Percentiles rank a stretch among this genome's conserved stretches.
Evolutionary conservation across 192 early-diverging fungal genomes (phyloP).

Genomic region (Coemansia sp.): DNA sequence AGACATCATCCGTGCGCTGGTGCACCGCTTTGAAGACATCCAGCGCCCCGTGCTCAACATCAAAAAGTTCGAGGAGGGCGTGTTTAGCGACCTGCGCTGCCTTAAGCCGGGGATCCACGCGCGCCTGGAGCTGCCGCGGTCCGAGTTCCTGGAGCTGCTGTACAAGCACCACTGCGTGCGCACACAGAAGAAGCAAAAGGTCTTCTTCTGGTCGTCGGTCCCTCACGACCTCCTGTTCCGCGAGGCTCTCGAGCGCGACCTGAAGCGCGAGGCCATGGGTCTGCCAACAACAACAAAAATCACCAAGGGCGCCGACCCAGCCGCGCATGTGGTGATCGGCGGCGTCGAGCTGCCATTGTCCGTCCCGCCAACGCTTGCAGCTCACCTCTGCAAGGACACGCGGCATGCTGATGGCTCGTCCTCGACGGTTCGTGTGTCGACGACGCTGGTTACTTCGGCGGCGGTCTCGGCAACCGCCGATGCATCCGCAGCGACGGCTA

Average conservation of each 20-base stretch:
- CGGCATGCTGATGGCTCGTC: background rate
- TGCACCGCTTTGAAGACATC: slow-evolving; percentile 88
- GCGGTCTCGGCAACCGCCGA: background rate
- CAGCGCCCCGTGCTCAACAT: slow-evolving; percentile 77
- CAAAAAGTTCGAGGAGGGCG: slow-evolving; percentile 98
- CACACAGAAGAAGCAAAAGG: slow-evolving; percentile 99
- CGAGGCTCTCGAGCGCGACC: slow-evolving; percentile 92
- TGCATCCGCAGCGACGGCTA: too few species aligned
- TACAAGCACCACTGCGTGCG: slow-evolving; percentile 95
- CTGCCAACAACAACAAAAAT: slow-evolving; percentile 72
- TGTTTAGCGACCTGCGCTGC: slow-evolving; percentile 92
- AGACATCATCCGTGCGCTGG: slow-evolving; percentile 87
- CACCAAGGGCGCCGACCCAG: slow-evolving; percentile 18
- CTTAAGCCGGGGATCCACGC: slow-evolving; percentile 94
- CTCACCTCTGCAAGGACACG: slow-evolving; percentile 10
- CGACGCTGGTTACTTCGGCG: slow-evolving; percentile 5
- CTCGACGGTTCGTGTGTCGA: slow-evolving; percentile 7
- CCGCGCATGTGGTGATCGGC: slow-evolving; percentile 34
- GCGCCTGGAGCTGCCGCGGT: slow-evolving; percentile 86
- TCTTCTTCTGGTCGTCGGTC: slow-evolving; percentile 98
- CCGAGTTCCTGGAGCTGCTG: slow-evolving; percentile 88
- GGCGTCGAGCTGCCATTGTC: slow-evolving; percentile 45
- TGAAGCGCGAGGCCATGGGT: slow-evolving; percentile 87
- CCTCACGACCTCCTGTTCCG: slow-evolving; percentile 90
- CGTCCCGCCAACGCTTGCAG: slow-evolving; percentile 45